Base-by-base conservation (phyloP, 2,329 filamentous ascomycete species). In the Arthrobotrys musiformis region DNA sequence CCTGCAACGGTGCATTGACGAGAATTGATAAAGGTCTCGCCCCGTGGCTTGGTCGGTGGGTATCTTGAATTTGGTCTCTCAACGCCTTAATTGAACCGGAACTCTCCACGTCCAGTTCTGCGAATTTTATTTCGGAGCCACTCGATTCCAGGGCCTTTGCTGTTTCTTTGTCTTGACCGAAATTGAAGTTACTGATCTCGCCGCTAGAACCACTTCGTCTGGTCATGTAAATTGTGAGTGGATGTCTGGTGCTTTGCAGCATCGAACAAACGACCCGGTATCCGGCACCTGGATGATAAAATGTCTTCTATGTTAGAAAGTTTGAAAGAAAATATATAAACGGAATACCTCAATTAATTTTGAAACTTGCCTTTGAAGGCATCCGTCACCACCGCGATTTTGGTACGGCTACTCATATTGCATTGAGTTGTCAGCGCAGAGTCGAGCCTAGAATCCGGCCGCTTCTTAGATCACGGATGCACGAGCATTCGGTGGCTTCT, bases 1-100 rank as follows among this genome's bases (percentile, higher is more conserved):
- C 22, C 54, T 28, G 28, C 15, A 42, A 19, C 37, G 61, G 19
- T 4, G 26, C 9, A 22, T 73, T 56, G 67, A 84, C 80, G 24
- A 84, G 79, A 4, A 84, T 81, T 61, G 82, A 82, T 5, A 84
- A 70, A 22, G 52, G 40, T 3, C 54, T 15, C 2, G 48, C 13
- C 1, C 72, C 72, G 42, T 79, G 66, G 2, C 61, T 46, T 22
- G 66, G 64, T 7, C 72, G 69, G 28, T 79, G 54, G 1, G 63
- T 35, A 19, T 67, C 64, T 19, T 79, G 79, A 66, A 83, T 79
- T 8, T 80, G 78, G 22, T 81, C 68, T 13, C 79, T 74, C 19
- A 84, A 81, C 0, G 74, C 78, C 7, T 77, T 54, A 48, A 84
- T 81, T 50, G 81, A 82, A 8, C 78, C 66, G 2, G 33, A 54